These are phyloP conservation scores for Fusarium pseudocircinatum DNA, from an alignment of 2,329 filamentous ascomycete genomes.

Conservation along the genomic window DNA sequence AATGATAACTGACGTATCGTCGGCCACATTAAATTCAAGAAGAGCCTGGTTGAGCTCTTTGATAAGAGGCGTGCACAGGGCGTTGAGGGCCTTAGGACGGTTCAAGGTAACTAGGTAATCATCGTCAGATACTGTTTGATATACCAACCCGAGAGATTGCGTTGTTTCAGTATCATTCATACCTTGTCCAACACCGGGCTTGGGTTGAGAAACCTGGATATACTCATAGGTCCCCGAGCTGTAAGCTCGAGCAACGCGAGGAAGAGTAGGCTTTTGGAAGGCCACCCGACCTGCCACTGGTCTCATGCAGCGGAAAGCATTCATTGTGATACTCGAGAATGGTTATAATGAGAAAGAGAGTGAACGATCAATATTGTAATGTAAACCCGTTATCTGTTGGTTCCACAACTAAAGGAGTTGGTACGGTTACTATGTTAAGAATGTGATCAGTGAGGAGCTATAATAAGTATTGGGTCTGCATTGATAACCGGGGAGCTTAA, in stretches of 20 bases:
- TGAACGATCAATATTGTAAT: not conserved
- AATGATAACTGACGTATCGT: constrained; percentile 78
- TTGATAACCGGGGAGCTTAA: constrained; percentile 28
- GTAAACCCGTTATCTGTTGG: not conserved
- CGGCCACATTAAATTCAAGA: constrained; percentile 72
- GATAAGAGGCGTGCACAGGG: constrained; percentile 90
- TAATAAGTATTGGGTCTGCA: constrained; percentile 10
- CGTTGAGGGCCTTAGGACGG: constrained; percentile 95
- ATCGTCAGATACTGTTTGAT: not conserved
- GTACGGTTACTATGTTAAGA: not conserved
- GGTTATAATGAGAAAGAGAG: not conserved
- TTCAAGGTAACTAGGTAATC: constrained; percentile 79
- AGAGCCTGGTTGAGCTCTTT: constrained; percentile 86
- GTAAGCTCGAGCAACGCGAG: constrained; percentile 63
- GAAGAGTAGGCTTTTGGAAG: constrained; percentile 66
- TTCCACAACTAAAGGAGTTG: not conserved
- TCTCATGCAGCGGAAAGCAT: constrained; percentile 66
- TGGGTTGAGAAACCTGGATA: constrained; percentile 83
- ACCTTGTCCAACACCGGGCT: constrained; percentile 92
- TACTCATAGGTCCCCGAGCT: constrained; percentile 76
- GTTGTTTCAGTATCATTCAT: constrained; percentile 59
- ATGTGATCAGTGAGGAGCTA: constrained; percentile 18
- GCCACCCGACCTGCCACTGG: constrained; percentile 60
- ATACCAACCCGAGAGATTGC: not conserved
- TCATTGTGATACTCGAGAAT: constrained; percentile 52